Percentiles rank a stretch among this genome's conserved stretches.
Conservation (phyloP, 2,329 filamentous ascomycete genomes). For the Fusarium cyanostomum region DNA sequence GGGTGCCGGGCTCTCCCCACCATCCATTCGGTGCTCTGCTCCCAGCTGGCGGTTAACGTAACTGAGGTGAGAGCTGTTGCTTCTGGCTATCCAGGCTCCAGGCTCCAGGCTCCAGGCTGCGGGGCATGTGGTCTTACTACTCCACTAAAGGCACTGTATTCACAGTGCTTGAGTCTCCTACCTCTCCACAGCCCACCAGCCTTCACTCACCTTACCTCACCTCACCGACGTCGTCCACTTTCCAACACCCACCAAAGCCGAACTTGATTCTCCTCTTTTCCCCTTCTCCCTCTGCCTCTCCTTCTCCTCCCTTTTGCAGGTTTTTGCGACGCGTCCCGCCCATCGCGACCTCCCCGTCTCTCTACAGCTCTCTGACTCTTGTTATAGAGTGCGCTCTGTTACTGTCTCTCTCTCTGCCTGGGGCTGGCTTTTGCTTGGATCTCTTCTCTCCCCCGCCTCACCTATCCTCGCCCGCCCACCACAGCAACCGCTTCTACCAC, state of each 20-base stretch:
- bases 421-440: slow-evolving; percentile 41
- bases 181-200: slow-evolving; percentile 36
- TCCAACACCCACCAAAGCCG: slow-evolving; percentile 31
- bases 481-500: slow-evolving; percentile 33
- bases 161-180: slow-evolving; percentile 25
- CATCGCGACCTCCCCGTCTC: slow-evolving; percentile 2
- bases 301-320: slow-evolving; percentile 16
- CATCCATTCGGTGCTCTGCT: neutral
- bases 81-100: slow-evolving; percentile 7
- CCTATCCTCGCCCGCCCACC: slow-evolving; percentile 36
- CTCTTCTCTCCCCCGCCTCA: slow-evolving; percentile 44
- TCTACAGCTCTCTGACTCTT: neutral
- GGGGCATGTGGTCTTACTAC: slow-evolving; percentile 19
- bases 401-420: slow-evolving; percentile 36
- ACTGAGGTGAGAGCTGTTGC: no score
- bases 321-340: slow-evolving; percentile 25
- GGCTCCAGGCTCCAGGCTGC: slow-evolving; percentile 27
- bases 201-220: slow-evolving; percentile 41
- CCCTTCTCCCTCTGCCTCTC: slow-evolving; percentile 24
- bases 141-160: slow-evolving; percentile 34
- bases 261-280: slow-evolving; percentile 38
- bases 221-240: slow-evolving; percentile 43
- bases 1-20: neutral
- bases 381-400: slow-evolving; percentile 29
- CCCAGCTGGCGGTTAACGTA: slow-evolving; percentile 19